Base-by-base conservation (phyloP, 768 basidiomycete genomes). In the Lactifluus echinatus region DNA sequence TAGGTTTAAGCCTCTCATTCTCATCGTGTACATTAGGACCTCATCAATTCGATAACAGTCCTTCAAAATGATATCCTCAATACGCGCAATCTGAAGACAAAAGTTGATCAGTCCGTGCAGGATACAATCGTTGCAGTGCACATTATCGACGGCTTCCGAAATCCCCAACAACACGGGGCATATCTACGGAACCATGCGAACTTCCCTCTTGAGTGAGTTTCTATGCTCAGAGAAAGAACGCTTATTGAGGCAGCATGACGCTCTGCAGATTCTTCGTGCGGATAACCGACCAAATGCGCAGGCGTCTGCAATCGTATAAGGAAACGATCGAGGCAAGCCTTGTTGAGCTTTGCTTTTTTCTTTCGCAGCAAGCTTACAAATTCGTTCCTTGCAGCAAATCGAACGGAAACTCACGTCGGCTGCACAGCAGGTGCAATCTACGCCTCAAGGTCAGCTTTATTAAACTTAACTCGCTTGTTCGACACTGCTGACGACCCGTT, bases 131-230 rank as follows among this genome's bases (percentile, higher is more conserved):
- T 83, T 26, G 82, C 87, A 2, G 89, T 81, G 8, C 81, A 82
- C 28, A 84, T 91, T 54, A 75, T 93, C 47, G 89, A 90, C 62
- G 89, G 83, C 7, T 88, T 86, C 72, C 79, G 77, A 60, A 85
- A 85, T 65, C 85, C 85, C 2, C 87, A 89, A 55, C 81, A 82
- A 63, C 79, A 82, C 57, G 82, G 79, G 21, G 76, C 76, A 23
- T 82, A 87, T 69, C 72, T 90, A 50, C 89, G 87, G 66, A 85
- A 85, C 49, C 81, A 89, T 57, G 85, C 89, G 2, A 76, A 74
- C n/a, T 93, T 91, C 70, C 89, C 89, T 23, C 72, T 89, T 10
- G 89, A 90, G 87, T 90, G 62, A 46, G 83, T 74, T 62, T 36
- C 19, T 4, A 19, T 19, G 39, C 43, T 34, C 39, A 31, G 17